Conservation (phyloP, 768 basidiomycete species). For the Hemileccinum impolitum region DNA sequence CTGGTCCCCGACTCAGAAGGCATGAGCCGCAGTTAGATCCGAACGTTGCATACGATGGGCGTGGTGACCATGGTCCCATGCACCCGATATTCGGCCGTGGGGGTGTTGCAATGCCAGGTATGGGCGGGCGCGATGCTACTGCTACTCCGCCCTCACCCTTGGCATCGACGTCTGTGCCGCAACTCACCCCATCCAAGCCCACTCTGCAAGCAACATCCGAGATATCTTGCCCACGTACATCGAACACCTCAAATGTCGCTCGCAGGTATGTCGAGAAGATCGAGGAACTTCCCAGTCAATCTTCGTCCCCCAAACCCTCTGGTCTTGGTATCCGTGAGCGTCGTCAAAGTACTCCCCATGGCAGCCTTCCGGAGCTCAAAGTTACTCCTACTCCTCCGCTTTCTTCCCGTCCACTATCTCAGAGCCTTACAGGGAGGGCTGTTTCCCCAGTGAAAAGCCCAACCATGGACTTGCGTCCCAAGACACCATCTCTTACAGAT, state of each 20-base stretch:
- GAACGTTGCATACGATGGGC: constrained; percentile 65
- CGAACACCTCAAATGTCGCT: constrained; percentile 35
- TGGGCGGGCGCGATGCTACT: constrained; percentile 34
- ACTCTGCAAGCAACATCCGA: constrained; percentile 16
- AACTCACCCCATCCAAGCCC: constrained; percentile 1
- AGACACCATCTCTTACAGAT: constrained; percentile 17
- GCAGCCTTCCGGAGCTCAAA: constrained; percentile 16
- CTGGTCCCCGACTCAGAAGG: constrained; percentile 69
- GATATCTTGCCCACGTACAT: constrained; percentile 25
- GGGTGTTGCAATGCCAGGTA: constrained; percentile 74
- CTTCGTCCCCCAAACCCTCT: constrained; percentile 26
- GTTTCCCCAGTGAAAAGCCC: constrained; percentile 13
- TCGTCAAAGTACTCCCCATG: constrained; percentile 47
- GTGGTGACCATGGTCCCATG: constrained; percentile 45
- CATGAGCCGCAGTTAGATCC: constrained; percentile 71
- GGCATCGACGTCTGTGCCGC: constrained; percentile 1
- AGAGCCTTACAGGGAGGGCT: constrained; percentile 14
- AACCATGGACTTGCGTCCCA: constrained; percentile 19
- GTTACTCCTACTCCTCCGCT: constrained; percentile 10
- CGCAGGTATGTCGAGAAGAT: constrained; percentile 36
- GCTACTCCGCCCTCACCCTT: constrained; percentile 6
- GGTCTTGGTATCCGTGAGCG: constrained; percentile 41
- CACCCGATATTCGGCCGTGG: constrained; percentile 78
- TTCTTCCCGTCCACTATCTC: constrained; percentile 18
- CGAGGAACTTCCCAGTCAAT: constrained; percentile 36